Evolutionary conservation across 1,139 yeast species (phyloP).

Genomic region (Diutina siamensis): DNA sequence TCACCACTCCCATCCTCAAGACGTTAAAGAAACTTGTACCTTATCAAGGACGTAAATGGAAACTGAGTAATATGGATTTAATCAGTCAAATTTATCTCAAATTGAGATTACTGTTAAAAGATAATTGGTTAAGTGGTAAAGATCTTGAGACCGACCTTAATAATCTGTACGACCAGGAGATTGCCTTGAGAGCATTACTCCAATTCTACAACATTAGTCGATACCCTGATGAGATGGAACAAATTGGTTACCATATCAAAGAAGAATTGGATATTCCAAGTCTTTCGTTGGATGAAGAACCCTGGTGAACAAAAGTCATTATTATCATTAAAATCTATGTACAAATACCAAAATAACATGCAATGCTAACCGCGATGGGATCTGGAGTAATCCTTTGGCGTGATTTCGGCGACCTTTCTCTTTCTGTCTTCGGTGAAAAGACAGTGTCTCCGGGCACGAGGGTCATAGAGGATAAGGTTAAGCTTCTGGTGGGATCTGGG

Average conservation of each 20-base stretch:
- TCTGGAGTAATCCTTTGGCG: conserved; percentile 51
- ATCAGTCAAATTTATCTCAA: conserved; percentile 80
- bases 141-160: conserved; percentile 68
- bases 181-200: conserved; percentile 67
- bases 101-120: conserved; percentile 59
- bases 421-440: conserved; percentile 80
- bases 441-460: conserved; percentile 60
- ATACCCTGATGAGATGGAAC: conserved; percentile 41
- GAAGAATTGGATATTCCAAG: conserved; percentile 6
- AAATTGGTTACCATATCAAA: conserved; percentile 39
- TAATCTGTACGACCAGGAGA: conserved; percentile 78
- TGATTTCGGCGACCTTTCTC: conserved; percentile 60
- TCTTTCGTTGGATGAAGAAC: background rate
- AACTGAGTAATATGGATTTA: conserved; percentile 83
- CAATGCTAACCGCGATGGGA: conserved; percentile 14
- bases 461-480: conserved; percentile 83
- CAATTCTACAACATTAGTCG: conserved; percentile 65
- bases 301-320: background rate
- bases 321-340: background rate
- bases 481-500: conserved; percentile 75
- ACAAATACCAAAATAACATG: background rate
- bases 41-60: conserved; percentile 91
- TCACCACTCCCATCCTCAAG: conserved; percentile 62
- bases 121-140: conserved; percentile 82
- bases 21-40: conserved; percentile 75